These are phyloP conservation scores for Citrus inodora DNA, from an alignment of 345 rosid genomes.

Conservation along the genomic window DNA sequence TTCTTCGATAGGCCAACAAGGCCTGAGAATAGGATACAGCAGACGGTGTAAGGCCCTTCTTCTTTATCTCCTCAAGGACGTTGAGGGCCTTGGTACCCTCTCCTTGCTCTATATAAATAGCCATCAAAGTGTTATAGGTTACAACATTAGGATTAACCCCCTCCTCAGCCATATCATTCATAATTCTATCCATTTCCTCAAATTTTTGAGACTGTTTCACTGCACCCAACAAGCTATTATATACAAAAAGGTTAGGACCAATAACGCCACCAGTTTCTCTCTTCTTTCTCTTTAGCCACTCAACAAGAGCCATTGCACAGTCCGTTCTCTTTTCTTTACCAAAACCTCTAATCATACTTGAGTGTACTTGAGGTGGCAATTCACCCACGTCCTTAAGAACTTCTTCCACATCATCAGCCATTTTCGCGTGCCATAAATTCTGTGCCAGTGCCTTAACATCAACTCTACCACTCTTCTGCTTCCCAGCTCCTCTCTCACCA, in stretches of 20 bases:
- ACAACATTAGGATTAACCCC: constrained; percentile 66
- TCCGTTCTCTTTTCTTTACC: constrained; percentile 62
- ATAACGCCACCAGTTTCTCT: constrained; percentile 46
- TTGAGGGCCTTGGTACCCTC: constrained; percentile 52
- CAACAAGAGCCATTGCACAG: constrained; percentile 69
- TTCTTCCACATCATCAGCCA: constrained; percentile 69
- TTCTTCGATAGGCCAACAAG: constrained; percentile 63
- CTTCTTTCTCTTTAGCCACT: constrained; percentile 82
- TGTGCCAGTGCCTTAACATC: constrained; percentile 55
- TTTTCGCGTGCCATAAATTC: constrained; percentile 54
- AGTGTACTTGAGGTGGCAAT: constrained; percentile 64
- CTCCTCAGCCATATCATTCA: constrained; percentile 62
- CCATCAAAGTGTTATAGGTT: constrained; percentile 78
- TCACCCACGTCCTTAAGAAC: constrained; percentile 64
- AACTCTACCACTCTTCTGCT: constrained; percentile 33
- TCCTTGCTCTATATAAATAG: constrained; percentile 57
- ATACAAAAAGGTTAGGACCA: constrained; percentile 70
- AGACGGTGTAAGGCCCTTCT: constrained; percentile 58
- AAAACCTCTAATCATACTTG: constrained; percentile 63
- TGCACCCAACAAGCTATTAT: constrained; percentile 74
- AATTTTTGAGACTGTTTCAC: constrained; percentile 51
- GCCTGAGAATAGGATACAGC: constrained; percentile 79
- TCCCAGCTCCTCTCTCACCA: constrained; percentile 16
- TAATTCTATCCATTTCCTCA: constrained; percentile 47
- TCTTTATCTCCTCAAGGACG: constrained; percentile 56